Conservation (phyloP, 192 early-diverging fungal genomes). For the Irineochytrium annulatum region DNA sequence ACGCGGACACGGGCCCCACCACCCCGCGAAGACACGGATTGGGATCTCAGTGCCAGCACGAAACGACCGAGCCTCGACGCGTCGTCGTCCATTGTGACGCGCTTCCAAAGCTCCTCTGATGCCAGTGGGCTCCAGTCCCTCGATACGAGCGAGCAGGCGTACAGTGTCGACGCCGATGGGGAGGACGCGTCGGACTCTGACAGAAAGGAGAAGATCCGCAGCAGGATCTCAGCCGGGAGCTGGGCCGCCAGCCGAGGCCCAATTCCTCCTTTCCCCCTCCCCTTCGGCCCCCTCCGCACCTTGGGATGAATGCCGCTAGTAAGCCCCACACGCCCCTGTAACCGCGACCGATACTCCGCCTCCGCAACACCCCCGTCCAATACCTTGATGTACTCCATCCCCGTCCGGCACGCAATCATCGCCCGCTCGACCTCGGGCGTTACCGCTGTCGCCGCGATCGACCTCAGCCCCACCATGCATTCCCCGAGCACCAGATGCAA, state of each 20-base stretch:
- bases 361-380: not conserved
- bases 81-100: conserved; percentile 5
- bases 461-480: not conserved
- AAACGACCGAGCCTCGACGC: not conserved
- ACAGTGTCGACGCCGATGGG: not conserved
- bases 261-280: not conserved
- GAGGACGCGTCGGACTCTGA: not conserved
- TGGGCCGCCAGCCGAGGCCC: not conserved
- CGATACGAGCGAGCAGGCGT: conserved; percentile 3
- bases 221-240: conserved; percentile 3
- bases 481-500: not conserved
- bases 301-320: not conserved
- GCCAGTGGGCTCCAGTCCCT: not conserved
- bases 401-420: not conserved
- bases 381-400: not conserved
- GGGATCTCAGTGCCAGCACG: not conserved
- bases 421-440: not conserved
- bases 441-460: not conserved
- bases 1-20: not conserved
- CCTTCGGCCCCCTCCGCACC: not conserved
- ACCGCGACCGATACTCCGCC: not conserved
- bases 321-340: no score
- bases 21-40: not conserved
- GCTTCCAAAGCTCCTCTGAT: conserved; percentile 1
- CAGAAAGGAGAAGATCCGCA: conserved; percentile 1